Base-by-base conservation (phyloP, 768 basidiomycete species). In the Clitopilus hobsonii region DNA sequence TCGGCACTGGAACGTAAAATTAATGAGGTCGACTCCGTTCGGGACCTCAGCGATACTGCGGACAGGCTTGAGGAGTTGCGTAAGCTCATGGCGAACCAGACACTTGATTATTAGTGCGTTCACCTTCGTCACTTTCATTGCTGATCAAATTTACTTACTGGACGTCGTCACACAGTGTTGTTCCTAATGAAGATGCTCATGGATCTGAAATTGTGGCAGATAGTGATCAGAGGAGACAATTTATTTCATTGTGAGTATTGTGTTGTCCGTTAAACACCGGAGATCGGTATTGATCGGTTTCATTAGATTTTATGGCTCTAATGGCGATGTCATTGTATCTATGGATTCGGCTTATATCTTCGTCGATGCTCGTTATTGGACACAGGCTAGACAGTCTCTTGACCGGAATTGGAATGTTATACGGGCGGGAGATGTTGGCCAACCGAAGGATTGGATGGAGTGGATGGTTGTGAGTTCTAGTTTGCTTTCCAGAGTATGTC, bases 151-250 rank as follows among this genome's bases (percentile, higher is more conserved):
- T 45, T 45, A 18, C 22, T 45, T 20, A 20, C 41, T 45, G 38
- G 54, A 28, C 54, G 11, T 50, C 53, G 38, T 38, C 53, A 30
- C 60, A n/a, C 50, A 93, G 90, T 62, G 67, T 91, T 59, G 68
- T 93, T 48, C 90, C 90, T 2, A 84, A 79, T 29, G 89, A 90
- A 67, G 91, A 94, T 63, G 86, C 89, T 5, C 91, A 94, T 65
- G 81, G 82, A 51, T 91, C 90, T 0, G 91, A 94, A 68, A 92
- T 91, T 57, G 86, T 91, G 23, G 82, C 89, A 16, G 67, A 77
- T 6, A 82, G 83, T 55, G 91, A 94, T 68, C 88, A 87, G 66
- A 82, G 91, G 49, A 74, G 88, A 53, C 81, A 90, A 64, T 93
- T 82, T 73, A 82, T 93, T 51, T 85, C 86, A 41, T 88, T 86